phyloP scores from a whole-genome alignment of 2,329 filamentous ascomycete species.

The Xylaria hypoxylon region DNA sequence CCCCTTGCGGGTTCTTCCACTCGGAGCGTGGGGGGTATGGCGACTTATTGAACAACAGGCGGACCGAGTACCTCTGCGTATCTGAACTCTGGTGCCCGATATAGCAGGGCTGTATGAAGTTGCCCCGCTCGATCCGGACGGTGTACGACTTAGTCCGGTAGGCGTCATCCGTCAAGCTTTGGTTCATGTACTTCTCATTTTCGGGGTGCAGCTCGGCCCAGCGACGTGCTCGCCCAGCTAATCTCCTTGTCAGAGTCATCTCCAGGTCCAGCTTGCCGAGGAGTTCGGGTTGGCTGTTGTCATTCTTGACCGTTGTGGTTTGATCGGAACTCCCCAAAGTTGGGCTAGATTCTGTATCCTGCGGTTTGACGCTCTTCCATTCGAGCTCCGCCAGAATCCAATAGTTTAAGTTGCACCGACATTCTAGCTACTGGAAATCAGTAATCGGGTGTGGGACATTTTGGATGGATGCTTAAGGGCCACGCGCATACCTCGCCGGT shows the following conservation, averaged over 20 bases:
- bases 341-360: constrained; percentile 1
- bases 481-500: constrained; percentile 42
- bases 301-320: constrained; percentile 8
- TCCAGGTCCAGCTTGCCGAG: constrained; percentile 40
- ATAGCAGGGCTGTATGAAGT: constrained; percentile 43
- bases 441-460: neutral
- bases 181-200: constrained; percentile 37
- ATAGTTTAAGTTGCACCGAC: constrained; percentile 43
- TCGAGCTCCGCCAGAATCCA: constrained; percentile 41
- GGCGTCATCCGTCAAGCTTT: constrained; percentile 40
- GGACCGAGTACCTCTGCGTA: constrained; percentile 39
- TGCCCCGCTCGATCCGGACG: constrained; percentile 45
- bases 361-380: constrained; percentile 40
- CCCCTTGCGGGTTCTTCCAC: constrained; percentile 42
- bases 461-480: neutral
- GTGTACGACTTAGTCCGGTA: constrained; percentile 44
- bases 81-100: constrained; percentile 26
- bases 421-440: constrained; percentile 38
- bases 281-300: constrained; percentile 26
- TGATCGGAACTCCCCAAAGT: neutral
- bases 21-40: constrained; percentile 47
- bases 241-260: constrained; percentile 41
- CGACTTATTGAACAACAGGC: constrained; percentile 47
- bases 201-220: constrained; percentile 23
- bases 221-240: constrained; percentile 30